A percentile compares a stretch with the other conserved stretches of the same genome.
Evolutionary conservation across 176 grass and related monocot species (phyloP).

Genomic region (Triticum urartu): DNA sequence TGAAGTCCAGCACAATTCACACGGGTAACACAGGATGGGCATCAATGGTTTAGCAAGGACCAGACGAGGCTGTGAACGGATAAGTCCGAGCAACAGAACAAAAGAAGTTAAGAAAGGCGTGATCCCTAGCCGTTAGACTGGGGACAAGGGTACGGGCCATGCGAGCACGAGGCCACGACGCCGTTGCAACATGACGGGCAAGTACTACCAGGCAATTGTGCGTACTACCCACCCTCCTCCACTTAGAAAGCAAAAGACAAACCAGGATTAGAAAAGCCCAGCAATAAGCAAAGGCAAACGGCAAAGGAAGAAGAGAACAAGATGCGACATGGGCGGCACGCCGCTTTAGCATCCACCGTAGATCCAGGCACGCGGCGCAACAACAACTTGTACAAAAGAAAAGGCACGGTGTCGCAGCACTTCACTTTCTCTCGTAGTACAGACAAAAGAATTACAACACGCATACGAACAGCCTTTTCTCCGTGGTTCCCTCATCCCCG

Average conservation of each 20-base stretch:
- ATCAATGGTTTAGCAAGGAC: too few species aligned
- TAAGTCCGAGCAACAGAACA: neutral
- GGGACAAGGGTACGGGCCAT: neutral
- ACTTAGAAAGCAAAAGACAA: neutral
- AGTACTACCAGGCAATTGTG: constrained; percentile 22
- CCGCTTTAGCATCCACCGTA: neutral
- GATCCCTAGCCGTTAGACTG: neutral
- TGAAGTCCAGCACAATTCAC: too few species aligned
- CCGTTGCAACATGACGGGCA: neutral
- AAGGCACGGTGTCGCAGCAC: neutral
- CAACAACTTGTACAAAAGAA: neutral
- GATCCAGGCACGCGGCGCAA: neutral
- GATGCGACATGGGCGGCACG: neutral
- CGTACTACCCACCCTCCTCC: neutral
- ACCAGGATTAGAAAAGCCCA: neutral
- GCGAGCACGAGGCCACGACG: constrained; percentile 21
- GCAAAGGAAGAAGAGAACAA: neutral
- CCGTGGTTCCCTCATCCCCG: constrained; percentile 34
- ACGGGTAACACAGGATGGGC: neutral
- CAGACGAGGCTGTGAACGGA: neutral
- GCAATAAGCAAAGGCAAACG: neutral
- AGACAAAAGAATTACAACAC: constrained; percentile 51
- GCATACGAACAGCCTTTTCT: neutral
- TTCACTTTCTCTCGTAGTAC: constrained; percentile 29
- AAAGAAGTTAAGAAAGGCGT: neutral